phyloP scores from a whole-genome alignment of 2,329 filamentous ascomycete genomes.

The Scleromitrula shiraiana region DNA sequence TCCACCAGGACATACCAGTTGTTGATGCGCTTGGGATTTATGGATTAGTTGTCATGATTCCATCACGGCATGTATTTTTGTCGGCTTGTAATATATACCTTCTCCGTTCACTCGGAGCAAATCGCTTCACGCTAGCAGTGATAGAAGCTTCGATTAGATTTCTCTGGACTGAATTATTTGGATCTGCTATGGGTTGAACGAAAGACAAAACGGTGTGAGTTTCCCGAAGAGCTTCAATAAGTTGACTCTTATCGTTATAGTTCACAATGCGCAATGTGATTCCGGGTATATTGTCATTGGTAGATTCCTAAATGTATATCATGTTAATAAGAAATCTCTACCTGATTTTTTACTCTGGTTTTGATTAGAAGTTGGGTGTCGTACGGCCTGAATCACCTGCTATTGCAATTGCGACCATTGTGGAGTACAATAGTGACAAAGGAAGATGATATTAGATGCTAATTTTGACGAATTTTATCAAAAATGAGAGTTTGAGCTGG shows the following conservation, averaged over 20 bases:
- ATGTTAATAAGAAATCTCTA: not conserved
- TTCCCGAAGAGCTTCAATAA: conserved; percentile 36
- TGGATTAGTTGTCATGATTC: no score
- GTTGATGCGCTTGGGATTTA: no score
- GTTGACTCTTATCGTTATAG: conserved; percentile 35
- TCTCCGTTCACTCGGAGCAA: conserved; percentile 34
- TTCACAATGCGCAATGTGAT: conserved; percentile 36
- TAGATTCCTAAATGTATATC: conserved; percentile 13
- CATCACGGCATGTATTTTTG: no score
- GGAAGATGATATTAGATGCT: no score
- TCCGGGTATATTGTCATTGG: conserved; percentile 15
- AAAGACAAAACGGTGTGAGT: conserved; percentile 48
- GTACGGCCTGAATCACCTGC: conserved; percentile 38
- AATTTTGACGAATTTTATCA: no score
- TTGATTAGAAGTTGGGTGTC: conserved; percentile 13
- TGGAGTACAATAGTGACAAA: no score
- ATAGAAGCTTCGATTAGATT: conserved; percentile 35
- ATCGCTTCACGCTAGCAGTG: conserved; percentile 34
- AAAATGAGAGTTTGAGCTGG: no score
- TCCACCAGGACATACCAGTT: no score
- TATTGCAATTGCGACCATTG: conserved; percentile 39
- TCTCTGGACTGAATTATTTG: conserved; percentile 29
- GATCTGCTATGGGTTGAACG: conserved; percentile 17
- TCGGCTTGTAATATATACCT: conserved; percentile 16
- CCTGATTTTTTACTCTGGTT: no score